phyloP scores from a whole-genome alignment of 208 protist genomes.

The Acanthamoeba healyi region DNA sequence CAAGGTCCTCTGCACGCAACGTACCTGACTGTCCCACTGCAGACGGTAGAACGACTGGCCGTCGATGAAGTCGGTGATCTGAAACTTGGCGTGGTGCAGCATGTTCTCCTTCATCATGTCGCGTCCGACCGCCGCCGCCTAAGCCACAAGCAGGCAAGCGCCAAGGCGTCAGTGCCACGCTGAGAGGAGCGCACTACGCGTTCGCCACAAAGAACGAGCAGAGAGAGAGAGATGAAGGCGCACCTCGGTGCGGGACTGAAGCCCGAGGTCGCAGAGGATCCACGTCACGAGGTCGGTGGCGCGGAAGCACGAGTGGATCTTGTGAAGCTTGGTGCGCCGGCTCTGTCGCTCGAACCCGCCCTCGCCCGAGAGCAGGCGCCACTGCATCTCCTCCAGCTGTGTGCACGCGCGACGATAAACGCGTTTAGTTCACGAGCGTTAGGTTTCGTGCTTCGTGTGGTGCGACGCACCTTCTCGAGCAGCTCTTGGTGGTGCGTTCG shows the following conservation, averaged over 20 bases:
- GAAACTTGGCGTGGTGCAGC: slow-evolving; percentile 27
- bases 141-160: too few relatives aligned
- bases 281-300: slow-evolving; percentile 52
- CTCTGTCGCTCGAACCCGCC: slow-evolving; percentile 46
- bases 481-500: neutral
- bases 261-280: slow-evolving; percentile 45
- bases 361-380: slow-evolving; percentile 43
- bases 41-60: slow-evolving; percentile 20
- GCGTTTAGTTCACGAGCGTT: too few relatives aligned
- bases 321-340: slow-evolving; percentile 21
- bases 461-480: slow-evolving; percentile 5
- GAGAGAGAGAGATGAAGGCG: neutral
- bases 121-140: slow-evolving; percentile 20
- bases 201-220: neutral
- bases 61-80: slow-evolving; percentile 22
- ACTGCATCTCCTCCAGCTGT: slow-evolving; percentile 60
- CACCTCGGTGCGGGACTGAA: slow-evolving; percentile 35
- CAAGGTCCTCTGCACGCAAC: neutral
- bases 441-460: too few relatives aligned
- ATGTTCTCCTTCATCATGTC: slow-evolving; percentile 54
- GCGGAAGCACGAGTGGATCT: slow-evolving; percentile 57
- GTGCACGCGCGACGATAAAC: too few relatives aligned
- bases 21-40: slow-evolving; percentile 63
- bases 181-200: too few relatives aligned
- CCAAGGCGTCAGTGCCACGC: too few relatives aligned